Evolutionary conservation across 1,284 basidiomycete species (phyloP), one percentile per base, ranked within the genome.

Genomic region (Neotropicomus parvogracilis): DNA sequence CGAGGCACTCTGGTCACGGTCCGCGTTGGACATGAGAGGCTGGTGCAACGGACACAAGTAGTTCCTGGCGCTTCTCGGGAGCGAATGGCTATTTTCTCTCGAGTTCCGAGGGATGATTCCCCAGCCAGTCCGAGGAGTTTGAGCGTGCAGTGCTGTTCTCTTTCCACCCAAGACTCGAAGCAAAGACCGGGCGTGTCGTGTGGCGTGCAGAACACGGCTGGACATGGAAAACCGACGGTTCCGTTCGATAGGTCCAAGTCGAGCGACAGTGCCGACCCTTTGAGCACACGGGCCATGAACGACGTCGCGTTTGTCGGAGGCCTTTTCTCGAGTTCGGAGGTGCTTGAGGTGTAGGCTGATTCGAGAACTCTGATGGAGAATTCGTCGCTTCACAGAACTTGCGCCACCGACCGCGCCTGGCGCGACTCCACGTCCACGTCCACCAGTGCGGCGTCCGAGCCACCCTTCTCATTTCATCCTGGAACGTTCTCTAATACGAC

Each of bases 81-180:
- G 29, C 6, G 11, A 11, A 28, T 17, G 29, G n/a, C 24, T 12
- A 35, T 37, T n/a, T n/a, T n/a, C n/a, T 6, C 27, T 31, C 21
- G 44, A 54, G 31, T 35, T 42, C 37, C 45, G 47, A 58, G 46
- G 40, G 21, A 33, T 19, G 33, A 39, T 40, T 12, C 27, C 34
- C 20, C 32, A 34, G 29, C 20, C n/a, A 37, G 45, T 59, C 55
- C 56, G 58, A 60, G 57, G 60, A 62, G 52, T 62, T 55, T 41
- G 42, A 17, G 32, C 27, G 21, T 20, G 20, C 17, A 32, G 12
- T 16, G 28, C 37, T 16, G n/a, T n/a, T n/a, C n/a, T n/a, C n/a
- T n/a, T n/a, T n/a, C n/a, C n/a, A n/a, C n/a, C n/a, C n/a, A n/a
- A n/a, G n/a, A n/a, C n/a, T n/a, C n/a, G n/a, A n/a, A n/a, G n/a